phyloP scores from a whole-genome alignment of 805 yeast species.

The Tanozyma kutaoensis region DNA sequence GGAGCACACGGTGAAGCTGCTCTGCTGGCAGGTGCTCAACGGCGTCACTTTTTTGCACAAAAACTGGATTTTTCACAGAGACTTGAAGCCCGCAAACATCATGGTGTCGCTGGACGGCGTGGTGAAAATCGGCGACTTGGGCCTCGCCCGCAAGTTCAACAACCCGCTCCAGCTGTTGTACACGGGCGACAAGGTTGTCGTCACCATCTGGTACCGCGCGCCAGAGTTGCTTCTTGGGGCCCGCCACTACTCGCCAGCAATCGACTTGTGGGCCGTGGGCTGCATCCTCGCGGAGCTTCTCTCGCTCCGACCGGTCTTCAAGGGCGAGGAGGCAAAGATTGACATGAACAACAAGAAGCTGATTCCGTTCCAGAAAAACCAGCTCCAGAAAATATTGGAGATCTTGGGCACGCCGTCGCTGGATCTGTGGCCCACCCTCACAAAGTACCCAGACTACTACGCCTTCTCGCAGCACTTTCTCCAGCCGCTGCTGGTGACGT shows the following conservation, averaged over 20 bases:
- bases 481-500: constrained; percentile 31
- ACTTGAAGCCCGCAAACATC: constrained; percentile 93
- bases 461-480: constrained; percentile 31
- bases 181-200: constrained; percentile 91
- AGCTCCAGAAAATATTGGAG: constrained; percentile 80
- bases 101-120: constrained; percentile 86
- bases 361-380: constrained; percentile 90
- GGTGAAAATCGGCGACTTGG: constrained; percentile 94
- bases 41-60: constrained; percentile 89
- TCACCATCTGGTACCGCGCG: constrained; percentile 94
- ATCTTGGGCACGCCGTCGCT: constrained; percentile 82
- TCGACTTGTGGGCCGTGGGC: constrained; percentile 93
- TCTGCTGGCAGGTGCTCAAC: constrained; percentile 83
- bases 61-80: constrained; percentile 94
- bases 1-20: constrained; percentile 63
- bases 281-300: constrained; percentile 87
- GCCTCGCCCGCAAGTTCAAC: constrained; percentile 78
- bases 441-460: constrained; percentile 70
- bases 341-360: constrained; percentile 69
- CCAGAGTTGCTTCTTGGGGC: constrained; percentile 88
- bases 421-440: constrained; percentile 68
- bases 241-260: constrained; percentile 83
- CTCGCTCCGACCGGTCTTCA: constrained; percentile 83
- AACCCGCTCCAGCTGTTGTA: constrained; percentile 79
- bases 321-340: constrained; percentile 95